A percentile compares a stretch with the other conserved stretches of the same genome.
Conservation (phyloP, 345 rosid genomes). For the Aquilaria malaccensis region DNA sequence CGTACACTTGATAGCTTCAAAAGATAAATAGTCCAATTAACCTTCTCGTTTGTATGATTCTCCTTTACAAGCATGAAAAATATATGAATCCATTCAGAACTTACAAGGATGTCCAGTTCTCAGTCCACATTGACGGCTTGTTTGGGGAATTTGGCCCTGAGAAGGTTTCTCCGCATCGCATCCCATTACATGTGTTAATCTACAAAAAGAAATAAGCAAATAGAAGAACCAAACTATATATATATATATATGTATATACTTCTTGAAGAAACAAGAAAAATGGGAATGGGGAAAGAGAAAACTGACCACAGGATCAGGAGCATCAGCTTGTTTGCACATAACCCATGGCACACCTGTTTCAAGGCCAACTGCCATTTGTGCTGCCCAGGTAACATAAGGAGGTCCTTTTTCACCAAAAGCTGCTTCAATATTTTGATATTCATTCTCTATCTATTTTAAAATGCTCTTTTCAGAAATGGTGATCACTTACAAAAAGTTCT, state of each 20-base stretch:
- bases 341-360: slow-evolving; percentile 93
- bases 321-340: slow-evolving; percentile 88
- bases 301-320: slow-evolving; percentile 86
- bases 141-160: slow-evolving; percentile 74
- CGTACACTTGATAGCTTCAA: slow-evolving; percentile 68
- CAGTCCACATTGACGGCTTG: slow-evolving; percentile 87
- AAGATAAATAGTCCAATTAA: no score
- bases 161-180: slow-evolving; percentile 82
- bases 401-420: slow-evolving; percentile 52
- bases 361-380: slow-evolving; percentile 62
- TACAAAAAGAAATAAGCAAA: slow-evolving; percentile 12
- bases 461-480: background rate
- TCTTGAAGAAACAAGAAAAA: background rate
- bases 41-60: no score
- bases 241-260: background rate
- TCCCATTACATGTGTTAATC: slow-evolving; percentile 88
- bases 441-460: slow-evolving; percentile 68
- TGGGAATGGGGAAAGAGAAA: background rate
- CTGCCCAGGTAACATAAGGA: slow-evolving; percentile 69
- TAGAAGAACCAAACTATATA: background rate
- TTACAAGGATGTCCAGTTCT: slow-evolving; percentile 89
- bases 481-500: background rate
- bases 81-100: slow-evolving; percentile 6
- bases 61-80: no score
- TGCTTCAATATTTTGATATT: slow-evolving; percentile 51